Base-by-base conservation (phyloP, 805 yeast species). In the Debaryomyces prosopidis region DNA sequence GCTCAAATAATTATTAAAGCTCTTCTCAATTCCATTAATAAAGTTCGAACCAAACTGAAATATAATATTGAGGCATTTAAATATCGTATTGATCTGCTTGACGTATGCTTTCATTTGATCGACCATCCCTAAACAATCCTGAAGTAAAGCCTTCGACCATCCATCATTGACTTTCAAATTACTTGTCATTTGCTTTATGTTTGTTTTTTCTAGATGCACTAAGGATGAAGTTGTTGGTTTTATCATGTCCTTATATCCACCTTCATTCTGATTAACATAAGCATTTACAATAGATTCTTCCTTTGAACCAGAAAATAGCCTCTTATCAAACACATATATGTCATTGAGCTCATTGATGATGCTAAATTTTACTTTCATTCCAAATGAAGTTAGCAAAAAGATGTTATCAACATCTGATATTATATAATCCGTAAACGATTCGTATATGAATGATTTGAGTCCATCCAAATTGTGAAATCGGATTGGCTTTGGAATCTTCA, bases 361-460 rank as follows among this genome's bases (percentile, higher is more conserved):
- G 55, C 71, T 73, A 58, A 69, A 77, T 59, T 78, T 81, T 50
- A 86, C 67, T 53, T 78, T 81, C 38, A 80, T 73, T 0, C 91
- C 91, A 59, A 77, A 82, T 1, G 89, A 80, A 2, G 89, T 75
- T 32, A 86, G 62, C 11, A 86, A 65, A 51, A 85, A 71, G n/a
- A 71, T 50, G 47, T 68, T 59, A 12, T 66, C 74, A 1, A 42
- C 43, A 36, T 50, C 50, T 15, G 55, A 64, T 12, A 60, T 53
- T 5, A 49, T 23, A 35, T 51, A 47, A 33, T 53, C 44, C 2
- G 59, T 50, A 42, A 71, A 66, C 28, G 58, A 43, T 41, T 65
- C 68, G 31, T 50, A 52, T 10, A 72, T 30, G 42, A 53, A 64
- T 5, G 43, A 48, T 43, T 70, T 72, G 51, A 73, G 65, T 14